A percentile compares a stretch with the other conserved stretches of the same genome.
Conservation (phyloP, 1,139 yeast species). For the Yamadazyma diospyri region DNA sequence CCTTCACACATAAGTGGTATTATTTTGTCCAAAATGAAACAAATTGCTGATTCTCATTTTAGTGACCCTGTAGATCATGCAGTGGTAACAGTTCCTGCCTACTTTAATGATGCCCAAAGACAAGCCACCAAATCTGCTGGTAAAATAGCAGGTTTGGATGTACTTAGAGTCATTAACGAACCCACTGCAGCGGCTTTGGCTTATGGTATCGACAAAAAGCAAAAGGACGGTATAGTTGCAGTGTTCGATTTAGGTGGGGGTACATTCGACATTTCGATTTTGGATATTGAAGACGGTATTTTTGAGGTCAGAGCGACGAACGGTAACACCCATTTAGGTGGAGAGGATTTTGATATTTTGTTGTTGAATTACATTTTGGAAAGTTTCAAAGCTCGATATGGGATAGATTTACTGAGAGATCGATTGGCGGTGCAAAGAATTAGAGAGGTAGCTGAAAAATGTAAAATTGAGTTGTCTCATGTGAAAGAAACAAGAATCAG, state of each 20-base stretch:
- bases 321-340: conserved; percentile 82
- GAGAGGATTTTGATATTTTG: conserved; percentile 74
- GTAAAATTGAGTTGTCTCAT: conserved; percentile 69
- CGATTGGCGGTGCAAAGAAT: conserved; percentile 60
- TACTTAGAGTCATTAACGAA: conserved; percentile 69
- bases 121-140: conserved; percentile 78
- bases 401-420: conserved; percentile 43
- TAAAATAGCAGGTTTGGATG: conserved; percentile 60
- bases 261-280: conserved; percentile 74
- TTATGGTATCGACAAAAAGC: conserved; percentile 57
- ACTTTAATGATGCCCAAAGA: conserved; percentile 74
- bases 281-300: conserved; percentile 78
- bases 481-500: conserved; percentile 52
- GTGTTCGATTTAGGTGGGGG: conserved; percentile 86
- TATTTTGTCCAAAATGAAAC: conserved; percentile 52
- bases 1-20: conserved; percentile 59
- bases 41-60: conserved; percentile 49
- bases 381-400: conserved; percentile 37
- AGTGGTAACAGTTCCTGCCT: conserved; percentile 79
- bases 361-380: conserved; percentile 52
- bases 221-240: conserved; percentile 58
- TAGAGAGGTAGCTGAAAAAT: conserved; percentile 67
- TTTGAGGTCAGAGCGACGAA: conserved; percentile 81
- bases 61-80: conserved; percentile 48
- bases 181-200: conserved; percentile 85